Conservation (phyloP, 306 rosid species). For the Cucumis hystrix region DNA sequence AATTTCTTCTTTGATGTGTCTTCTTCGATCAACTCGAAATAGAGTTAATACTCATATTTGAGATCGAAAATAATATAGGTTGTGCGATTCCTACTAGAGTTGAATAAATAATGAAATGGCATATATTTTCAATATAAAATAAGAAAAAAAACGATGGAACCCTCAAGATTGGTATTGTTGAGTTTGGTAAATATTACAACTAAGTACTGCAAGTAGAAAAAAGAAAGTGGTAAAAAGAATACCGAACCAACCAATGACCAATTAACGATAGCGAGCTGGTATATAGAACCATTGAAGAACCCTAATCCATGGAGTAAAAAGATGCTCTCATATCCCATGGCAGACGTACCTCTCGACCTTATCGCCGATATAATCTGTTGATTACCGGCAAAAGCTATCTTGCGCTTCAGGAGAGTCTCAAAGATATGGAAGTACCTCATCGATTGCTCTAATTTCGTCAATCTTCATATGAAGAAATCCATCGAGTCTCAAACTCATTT, state of each 20-base stretch:
- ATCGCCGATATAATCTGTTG: constrained; percentile 34
- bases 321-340: background rate
- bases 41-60: too few species aligned
- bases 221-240: background rate
- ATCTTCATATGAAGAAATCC: constrained; percentile 27
- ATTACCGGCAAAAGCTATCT: constrained; percentile 17
- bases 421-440: constrained; percentile 33
- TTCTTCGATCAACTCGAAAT: too few species aligned
- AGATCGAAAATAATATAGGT: too few species aligned
- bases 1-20: too few species aligned
- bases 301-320: background rate
- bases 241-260: background rate
- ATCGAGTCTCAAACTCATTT: constrained; percentile 3
- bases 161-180: too few species aligned
- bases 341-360: constrained; percentile 46
- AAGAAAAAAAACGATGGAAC: too few species aligned
- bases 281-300: background rate
- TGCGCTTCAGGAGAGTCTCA: constrained; percentile 25
- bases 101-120: too few species aligned
- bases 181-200: too few species aligned
- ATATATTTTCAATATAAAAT: too few species aligned
- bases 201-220: background rate
- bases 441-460: constrained; percentile 29
- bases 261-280: too few species aligned
- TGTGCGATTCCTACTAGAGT: too few species aligned